Percentiles rank a stretch among this genome's conserved stretches.
phyloP scores from a whole-genome alignment of 2,329 filamentous ascomycete genomes.

The Fusarium tanahbumbuense region DNA sequence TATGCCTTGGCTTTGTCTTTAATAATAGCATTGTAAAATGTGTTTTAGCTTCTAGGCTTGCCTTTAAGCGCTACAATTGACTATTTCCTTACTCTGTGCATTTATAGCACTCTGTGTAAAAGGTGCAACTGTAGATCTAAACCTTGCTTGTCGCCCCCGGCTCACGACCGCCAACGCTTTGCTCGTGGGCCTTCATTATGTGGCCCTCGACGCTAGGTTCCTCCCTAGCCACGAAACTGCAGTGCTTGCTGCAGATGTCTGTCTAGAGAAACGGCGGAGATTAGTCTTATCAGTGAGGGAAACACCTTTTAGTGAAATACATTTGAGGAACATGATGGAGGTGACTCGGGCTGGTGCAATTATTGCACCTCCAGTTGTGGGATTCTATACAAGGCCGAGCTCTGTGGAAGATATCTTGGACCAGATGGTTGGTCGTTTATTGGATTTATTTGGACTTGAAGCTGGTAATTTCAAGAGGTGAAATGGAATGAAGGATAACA shows the following conservation, averaged over 20 bases:
- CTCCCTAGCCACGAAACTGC: too few relatives aligned
- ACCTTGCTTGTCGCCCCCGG: too few relatives aligned
- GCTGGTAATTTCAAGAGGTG: slow-evolving; percentile 14
- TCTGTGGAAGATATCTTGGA: slow-evolving; percentile 16
- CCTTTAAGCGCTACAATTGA: too few relatives aligned
- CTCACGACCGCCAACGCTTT: too few relatives aligned
- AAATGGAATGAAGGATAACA: not conserved
- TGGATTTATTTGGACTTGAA: slow-evolving; percentile 23
- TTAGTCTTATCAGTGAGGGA: slow-evolving; percentile 2
- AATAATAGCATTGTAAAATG: too few relatives aligned
- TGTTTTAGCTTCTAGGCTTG: too few relatives aligned
- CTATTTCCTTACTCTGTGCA: too few relatives aligned
- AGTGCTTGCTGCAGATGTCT: slow-evolving; percentile 24
- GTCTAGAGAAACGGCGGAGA: slow-evolving; percentile 15
- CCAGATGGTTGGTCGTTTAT: slow-evolving; percentile 23
- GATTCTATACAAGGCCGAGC: slow-evolving; percentile 15
- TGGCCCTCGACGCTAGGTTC: too few relatives aligned
- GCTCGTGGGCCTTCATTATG: too few relatives aligned
- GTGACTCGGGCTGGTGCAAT: slow-evolving; percentile 13
- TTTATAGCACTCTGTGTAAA: too few relatives aligned
- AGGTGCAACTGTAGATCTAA: too few relatives aligned
- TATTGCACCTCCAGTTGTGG: slow-evolving; percentile 22
- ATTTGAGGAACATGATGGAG: slow-evolving; percentile 24
- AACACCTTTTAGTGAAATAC: slow-evolving; percentile 21
- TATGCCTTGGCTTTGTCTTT: too few relatives aligned